Base-by-base conservation (phyloP, 768 basidiomycete genomes). In the Hypholoma fasciculare region DNA sequence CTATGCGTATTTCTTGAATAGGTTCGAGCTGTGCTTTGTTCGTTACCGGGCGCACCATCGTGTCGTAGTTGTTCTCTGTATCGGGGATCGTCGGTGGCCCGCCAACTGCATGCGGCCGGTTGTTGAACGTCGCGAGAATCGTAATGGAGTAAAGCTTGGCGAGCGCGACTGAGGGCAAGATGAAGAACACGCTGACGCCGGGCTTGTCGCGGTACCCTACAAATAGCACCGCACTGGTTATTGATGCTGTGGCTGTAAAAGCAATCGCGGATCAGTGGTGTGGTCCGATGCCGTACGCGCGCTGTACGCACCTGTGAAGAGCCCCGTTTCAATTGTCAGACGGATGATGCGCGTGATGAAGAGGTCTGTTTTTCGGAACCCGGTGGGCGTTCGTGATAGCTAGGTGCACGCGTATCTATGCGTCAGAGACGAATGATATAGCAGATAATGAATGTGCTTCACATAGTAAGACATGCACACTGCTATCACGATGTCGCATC, bases 81-180 rank as follows among this genome's bases (percentile, higher is more conserved):
- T 49, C 48, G 1, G 48, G 27, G 16, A 49, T 49, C 9, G 20
- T 16, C 16, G 48, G 48, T 12, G 48, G 48, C 4, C 48, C 48
- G 26, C 48, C 48, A n/a, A 49, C 27, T 0, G 48, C 48, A 23
- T 49, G 23, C 23, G 48, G 48, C 26, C 72, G 68, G 48, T 69
- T 74, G 48, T 74, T 74, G 64, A 74, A 69, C 2, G 69, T 68
- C 27, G 69, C 70, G 42, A 72, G 62, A 44, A 72, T 68, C 0
- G 72, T 70, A 43, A 74, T 71, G 12, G 72, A 65, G 48, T 74
- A 76, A 2, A 76, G 61, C 43, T 74, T 74, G 16, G 71, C 67
- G 52, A 76, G 60, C 40, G 69, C 65, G 55, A 72, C 69, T 34
- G 71, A 65, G 7, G 73, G 72, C n/a, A 72, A 64, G 53, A 71